phyloP scores from a whole-genome alignment of 2,329 filamentous ascomycete genomes.

The Beauveria sp. region DNA sequence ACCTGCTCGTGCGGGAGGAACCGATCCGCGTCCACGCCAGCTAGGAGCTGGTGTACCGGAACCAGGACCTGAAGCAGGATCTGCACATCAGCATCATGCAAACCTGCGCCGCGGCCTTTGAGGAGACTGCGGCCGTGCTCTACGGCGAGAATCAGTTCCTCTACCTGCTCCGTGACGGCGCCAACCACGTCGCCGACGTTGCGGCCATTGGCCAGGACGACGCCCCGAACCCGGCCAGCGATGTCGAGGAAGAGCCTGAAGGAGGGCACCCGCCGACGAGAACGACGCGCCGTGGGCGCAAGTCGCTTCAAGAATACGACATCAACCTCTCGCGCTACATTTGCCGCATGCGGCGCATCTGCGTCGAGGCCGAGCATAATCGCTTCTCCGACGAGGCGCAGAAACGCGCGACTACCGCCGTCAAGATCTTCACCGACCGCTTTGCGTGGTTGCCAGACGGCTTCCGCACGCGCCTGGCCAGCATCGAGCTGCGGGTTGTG shows the following conservation, averaged over 20 bases:
- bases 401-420: conserved; percentile 27
- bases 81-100: conserved; percentile 30
- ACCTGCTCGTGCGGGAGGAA: conserved; percentile 23
- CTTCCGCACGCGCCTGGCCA: conserved; percentile 24
- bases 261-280: neutral
- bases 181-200: conserved; percentile 15
- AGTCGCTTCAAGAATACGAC: conserved; percentile 4
- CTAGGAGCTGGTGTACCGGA: conserved; percentile 26
- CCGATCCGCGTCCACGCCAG: conserved; percentile 26
- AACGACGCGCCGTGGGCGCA: neutral
- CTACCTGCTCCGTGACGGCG: conserved; percentile 36
- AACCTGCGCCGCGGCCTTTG: conserved; percentile 22
- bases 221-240: conserved; percentile 12
- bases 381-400: conserved; percentile 22
- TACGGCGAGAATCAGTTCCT: conserved; percentile 41
- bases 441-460: conserved; percentile 11
- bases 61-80: conserved; percentile 16
- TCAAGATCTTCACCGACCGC: conserved; percentile 27
- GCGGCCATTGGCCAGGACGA: conserved; percentile 14
- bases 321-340: conserved; percentile 30
- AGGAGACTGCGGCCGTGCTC: conserved; percentile 33
- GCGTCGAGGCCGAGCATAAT: conserved; percentile 36
- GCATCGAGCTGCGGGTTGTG: conserved; percentile 34
- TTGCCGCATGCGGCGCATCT: conserved; percentile 32
- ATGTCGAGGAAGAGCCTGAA: conserved; percentile 12